These are phyloP conservation scores for Tulasnella calospora DNA, from an alignment of 768 basidiomycete species.

Conservation along the genomic window DNA sequence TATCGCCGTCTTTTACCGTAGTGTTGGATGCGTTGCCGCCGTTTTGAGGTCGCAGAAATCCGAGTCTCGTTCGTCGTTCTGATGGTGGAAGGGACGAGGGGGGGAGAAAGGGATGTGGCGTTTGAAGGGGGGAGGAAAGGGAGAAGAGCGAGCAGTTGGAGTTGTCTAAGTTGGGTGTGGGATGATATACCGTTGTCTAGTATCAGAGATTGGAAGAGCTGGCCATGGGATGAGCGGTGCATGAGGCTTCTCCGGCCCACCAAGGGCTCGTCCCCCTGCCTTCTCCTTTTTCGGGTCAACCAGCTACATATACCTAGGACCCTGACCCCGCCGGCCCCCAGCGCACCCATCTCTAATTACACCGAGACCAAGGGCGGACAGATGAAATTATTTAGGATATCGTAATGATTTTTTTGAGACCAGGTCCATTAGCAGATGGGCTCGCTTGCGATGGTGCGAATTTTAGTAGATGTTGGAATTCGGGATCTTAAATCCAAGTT, in stretches of 20 bases:
- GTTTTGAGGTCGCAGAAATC: neutral
- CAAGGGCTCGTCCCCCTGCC: constrained; percentile 1
- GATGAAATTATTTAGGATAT: neutral
- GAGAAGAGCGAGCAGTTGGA: neutral
- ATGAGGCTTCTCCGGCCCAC: constrained; percentile 9
- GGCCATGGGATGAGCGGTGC: constrained; percentile 10
- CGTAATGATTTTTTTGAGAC: neutral
- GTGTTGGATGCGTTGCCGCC: neutral
- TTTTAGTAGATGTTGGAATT: neutral
- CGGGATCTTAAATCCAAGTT: neutral
- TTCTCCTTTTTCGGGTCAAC: neutral
- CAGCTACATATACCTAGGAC: neutral
- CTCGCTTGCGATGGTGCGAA: neutral
- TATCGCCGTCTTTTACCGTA: neutral
- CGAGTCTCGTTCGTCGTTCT: neutral
- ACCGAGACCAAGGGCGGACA: neutral
- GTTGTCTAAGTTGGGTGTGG: neutral
- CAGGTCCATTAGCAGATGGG: neutral
- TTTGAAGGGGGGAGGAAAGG: neutral
- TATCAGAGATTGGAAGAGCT: neutral
- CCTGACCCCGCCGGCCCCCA: constrained; percentile 3
- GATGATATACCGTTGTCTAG: neutral
- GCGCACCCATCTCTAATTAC: neutral
- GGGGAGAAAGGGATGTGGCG: neutral
- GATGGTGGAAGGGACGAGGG: neutral